Conservation (phyloP, 2,329 filamentous ascomycete species). For the Pseudogymnoascus sp. region DNA sequence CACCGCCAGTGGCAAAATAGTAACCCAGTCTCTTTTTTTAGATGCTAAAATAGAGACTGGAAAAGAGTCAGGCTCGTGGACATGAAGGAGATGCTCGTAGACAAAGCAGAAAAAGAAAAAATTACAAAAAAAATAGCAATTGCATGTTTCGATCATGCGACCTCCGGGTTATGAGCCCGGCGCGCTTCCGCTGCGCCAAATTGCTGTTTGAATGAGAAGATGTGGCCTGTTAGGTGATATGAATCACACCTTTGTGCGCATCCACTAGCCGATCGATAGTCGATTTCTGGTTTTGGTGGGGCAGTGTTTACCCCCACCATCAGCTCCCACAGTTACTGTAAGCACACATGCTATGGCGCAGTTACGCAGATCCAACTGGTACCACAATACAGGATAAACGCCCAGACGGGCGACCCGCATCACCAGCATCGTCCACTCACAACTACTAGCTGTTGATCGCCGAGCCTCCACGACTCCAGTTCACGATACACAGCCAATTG, state of each 20-base stretch:
- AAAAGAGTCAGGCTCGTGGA: not conserved
- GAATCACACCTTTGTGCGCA: not conserved
- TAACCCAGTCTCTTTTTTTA: not conserved
- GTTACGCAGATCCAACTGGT: not conserved
- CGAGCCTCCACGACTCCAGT: not conserved
- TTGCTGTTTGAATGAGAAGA: constrained; percentile 10
- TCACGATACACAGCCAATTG: not conserved
- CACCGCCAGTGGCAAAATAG: not conserved
- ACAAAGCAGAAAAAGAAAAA: not conserved
- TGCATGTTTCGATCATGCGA: constrained; percentile 14
- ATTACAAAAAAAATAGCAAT: constrained; percentile 7
- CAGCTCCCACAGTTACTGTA: not conserved
- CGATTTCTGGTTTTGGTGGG: not conserved
- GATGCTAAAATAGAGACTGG: not conserved
- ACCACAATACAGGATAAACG: not conserved
- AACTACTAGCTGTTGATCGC: not conserved
- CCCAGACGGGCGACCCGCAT: not conserved
- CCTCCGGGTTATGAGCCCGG: constrained; percentile 17
- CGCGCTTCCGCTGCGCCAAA: constrained; percentile 17
- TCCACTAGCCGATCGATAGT: not conserved
- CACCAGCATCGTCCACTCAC: not conserved
- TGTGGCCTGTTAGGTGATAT: not conserved
- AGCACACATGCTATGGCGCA: not conserved
- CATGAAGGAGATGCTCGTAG: not conserved
- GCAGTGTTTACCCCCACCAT: constrained; percentile 5